Evolutionary conservation across 208 protist genomes (phyloP), one percentile per base, ranked within the genome.

Genomic region (Wallacemonas sp.): DNA sequence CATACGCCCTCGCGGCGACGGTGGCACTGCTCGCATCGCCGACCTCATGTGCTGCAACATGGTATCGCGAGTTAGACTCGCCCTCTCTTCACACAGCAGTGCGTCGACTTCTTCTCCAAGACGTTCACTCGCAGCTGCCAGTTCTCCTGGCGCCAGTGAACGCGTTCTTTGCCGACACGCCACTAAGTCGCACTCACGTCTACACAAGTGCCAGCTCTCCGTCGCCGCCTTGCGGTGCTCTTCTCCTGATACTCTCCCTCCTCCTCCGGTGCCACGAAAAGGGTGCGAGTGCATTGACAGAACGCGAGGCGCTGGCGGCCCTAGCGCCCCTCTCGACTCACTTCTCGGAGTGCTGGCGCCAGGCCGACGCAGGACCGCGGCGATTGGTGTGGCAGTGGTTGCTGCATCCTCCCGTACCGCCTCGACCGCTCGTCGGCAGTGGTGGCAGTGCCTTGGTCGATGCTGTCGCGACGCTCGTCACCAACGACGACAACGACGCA

Each of bases 161-260:
- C 26, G 24, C 24, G 24, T 55, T 55, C 47, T 55, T 55, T 0
- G n/a, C 26, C 47, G 19, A 19, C 47, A 11, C 47, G 44, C 44
- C 17, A 26, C 44, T 26, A 49, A 6, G 9, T 41, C 19, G 44
- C 44, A 26, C 44, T 9, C 12, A 21, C 44, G 44, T 19, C 17
- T 49, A 19, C 9, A 19, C 44, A 49, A 14, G 9, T 49, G 19
- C 44, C 17, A 49, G 4, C 44, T 49, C 44, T 5, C 44, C 60
- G 49, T 64, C 24, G 54, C 53, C 41, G 44, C 70, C 38, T 38
- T 44, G 22, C 61, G 68, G 22, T 46, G 74, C 27, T 2, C 34
- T 80, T 9, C 39, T 80, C 30, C 69, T 80, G 12, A 62, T 74
- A n/a, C 44, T 68, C 19, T 62, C 66, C 12, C 28, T 75, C 11